These are phyloP conservation scores for Allium cepa DNA, from an alignment of 106 monocot genomes.

Conservation along the genomic window DNA sequence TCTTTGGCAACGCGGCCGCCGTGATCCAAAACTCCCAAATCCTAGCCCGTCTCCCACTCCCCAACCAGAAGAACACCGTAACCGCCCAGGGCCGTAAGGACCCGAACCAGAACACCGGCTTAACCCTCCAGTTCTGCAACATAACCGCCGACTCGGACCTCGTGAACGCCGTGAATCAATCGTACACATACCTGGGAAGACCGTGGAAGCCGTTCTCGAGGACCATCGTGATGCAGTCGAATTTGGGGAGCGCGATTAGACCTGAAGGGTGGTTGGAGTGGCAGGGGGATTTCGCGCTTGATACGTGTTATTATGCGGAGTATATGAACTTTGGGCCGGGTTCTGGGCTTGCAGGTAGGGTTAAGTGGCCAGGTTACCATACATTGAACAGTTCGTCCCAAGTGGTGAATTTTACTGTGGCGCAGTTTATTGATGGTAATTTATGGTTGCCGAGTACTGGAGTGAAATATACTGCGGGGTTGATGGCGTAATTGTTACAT, in stretches of 20 bases:
- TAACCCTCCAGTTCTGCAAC: constrained; percentile 71
- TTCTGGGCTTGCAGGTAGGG: not conserved
- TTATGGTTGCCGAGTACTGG: not conserved
- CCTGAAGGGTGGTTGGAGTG: constrained; percentile 66
- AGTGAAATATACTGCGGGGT: not conserved
- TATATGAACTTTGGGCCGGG: not conserved
- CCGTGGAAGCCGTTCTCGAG: constrained; percentile 80
- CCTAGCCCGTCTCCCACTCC: constrained; percentile 39
- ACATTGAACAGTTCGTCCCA: not conserved
- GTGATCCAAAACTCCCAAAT: constrained; percentile 65
- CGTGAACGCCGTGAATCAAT: constrained; percentile 1
- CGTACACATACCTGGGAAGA: constrained; percentile 52
- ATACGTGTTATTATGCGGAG: constrained; percentile 47
- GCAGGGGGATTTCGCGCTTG: constrained; percentile 48
- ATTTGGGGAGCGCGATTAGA: constrained; percentile 23
- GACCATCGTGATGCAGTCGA: constrained; percentile 67
- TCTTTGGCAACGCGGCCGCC: constrained; percentile 81
- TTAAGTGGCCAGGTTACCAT: not conserved
- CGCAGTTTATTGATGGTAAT: not conserved
- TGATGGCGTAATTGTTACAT: not conserved
- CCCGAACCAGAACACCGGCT: constrained; percentile 70
- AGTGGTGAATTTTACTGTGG: not conserved
- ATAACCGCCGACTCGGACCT: constrained; percentile 35
- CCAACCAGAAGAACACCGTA: constrained; percentile 71
- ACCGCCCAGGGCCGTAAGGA: constrained; percentile 78